Evolutionary conservation across 331 rosid genomes (phyloP).

Genomic region (Pyrus hybrid): DNA sequence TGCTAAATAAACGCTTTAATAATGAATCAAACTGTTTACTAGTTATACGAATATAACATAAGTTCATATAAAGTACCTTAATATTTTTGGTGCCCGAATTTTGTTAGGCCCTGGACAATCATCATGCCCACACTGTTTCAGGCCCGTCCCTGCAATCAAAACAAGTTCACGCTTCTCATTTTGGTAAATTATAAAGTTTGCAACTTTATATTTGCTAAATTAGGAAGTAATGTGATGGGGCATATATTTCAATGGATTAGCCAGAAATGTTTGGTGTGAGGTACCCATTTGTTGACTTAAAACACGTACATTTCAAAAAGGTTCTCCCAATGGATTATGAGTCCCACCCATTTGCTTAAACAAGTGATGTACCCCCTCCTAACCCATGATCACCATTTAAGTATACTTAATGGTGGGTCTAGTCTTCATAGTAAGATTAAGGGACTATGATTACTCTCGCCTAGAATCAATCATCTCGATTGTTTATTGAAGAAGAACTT

Average conservation of each 20-base stretch:
- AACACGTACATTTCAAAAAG: background rate
- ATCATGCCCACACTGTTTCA: no score
- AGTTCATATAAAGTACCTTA: no score
- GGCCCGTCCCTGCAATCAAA: background rate
- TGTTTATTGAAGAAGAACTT: background rate
- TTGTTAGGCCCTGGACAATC: no score
- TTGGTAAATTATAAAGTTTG: background rate
- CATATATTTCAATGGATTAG: slow-evolving; percentile 28
- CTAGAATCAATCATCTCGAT: slow-evolving; percentile 22
- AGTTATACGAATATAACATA: no score
- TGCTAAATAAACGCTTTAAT: no score
- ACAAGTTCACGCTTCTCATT: background rate
- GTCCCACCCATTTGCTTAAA: slow-evolving; percentile 1
- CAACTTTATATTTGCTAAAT: background rate
- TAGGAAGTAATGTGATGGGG: no score
- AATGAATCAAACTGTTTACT: no score
- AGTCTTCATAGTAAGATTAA: background rate
- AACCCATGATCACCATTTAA: slow-evolving; percentile 12
- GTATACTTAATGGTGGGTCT: slow-evolving; percentile 16
- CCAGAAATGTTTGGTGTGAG: slow-evolving; percentile 9
- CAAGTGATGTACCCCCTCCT: background rate
- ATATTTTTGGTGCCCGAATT: no score
- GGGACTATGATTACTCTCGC: background rate
- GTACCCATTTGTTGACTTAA: slow-evolving; percentile 27
- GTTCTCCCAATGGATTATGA: background rate